Evolutionary conservation across 768 basidiomycete species (phyloP), one percentile per base, ranked within the genome.

Genomic region (Boletus rex-veris): DNA sequence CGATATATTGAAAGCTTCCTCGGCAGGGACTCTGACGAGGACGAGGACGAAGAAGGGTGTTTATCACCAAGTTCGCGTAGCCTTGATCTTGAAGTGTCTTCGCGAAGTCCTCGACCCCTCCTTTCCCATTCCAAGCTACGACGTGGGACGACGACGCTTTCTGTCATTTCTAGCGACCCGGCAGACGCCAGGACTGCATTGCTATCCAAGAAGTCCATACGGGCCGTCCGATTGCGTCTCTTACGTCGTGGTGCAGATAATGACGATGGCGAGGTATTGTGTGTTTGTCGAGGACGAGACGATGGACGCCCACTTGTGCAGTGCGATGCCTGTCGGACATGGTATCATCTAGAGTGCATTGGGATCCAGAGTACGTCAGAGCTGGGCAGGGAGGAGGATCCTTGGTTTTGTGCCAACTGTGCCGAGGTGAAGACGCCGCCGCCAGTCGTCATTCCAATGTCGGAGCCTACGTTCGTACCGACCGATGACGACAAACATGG

Each of bases 281-380:
- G 90, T 65, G 75, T 87, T 26, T 92, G 90, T 64, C 70, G 73
- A 40, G 85, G 83, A 16, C 74, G 71, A 47, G 85, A 88, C 60
- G 86, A 90, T 54, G 89, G 85, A 4, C 74, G 85, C n/a, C 80
- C 83, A 53, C 76, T 89, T 43, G 91, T 92, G 31, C 90, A 91
- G 62, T 93, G 90, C 59, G 90, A 92, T 61, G 76, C 77, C 5
- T 93, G 90, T 67, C 75, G 81, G 64, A 84, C 76, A 15, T 93
- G 90, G 90, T 92, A 87, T 64, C 90, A 93, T 69, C 76, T 90
- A 31, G 72, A 81, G 41, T 93, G 90, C 68, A 84, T 92, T 36
- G 90, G 88, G 48, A 86, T 92, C 60, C 72, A 71, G 48, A 77
- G 75, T 59, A 77, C 82, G 33, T 70, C 77, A 11, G 83, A 90